Base-by-base conservation (phyloP, 2,329 filamentous ascomycete species). In the Hypoxylon rubiginosum region DNA sequence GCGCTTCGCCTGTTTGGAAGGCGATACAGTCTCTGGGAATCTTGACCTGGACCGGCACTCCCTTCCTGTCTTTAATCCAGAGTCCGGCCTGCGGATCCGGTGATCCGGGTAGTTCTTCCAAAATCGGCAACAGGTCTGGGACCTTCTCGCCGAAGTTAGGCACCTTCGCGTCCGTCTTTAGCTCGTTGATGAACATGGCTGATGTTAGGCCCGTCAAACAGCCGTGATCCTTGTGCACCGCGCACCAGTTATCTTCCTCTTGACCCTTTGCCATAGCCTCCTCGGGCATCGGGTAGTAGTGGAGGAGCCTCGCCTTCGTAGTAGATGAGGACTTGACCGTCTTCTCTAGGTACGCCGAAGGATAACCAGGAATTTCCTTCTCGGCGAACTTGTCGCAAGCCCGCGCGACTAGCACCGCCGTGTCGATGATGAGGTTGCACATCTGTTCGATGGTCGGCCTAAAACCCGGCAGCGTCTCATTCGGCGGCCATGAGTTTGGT, bases 141-240 rank as follows among this genome's bases (percentile, higher is more conserved):
- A 72, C 67, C 54, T 55, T 67, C 5, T 77, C 77, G 45, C 80
- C 71, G 41, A 81, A 73, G n/a, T 19, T 36, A 63, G 82, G 72
- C 64, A 78, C 76, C 34, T 79, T 75, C 26, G 76, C 72, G 36
- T 77, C 72, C 9, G 75, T 74, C 48, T 72, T 74, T 24, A 77
- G 80, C 81, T 98, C 95, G 75, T 98, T 93, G 67, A 98, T 86
- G 79, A 97, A 98, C 94, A 98, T 97, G 71, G 95, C 94, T 2
- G 92, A 95, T 0, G 96, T 99, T 34, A 99, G 85, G 13, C 94
- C 95, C 0, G 96, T 99, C 32, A 99, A 85, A 77, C 95, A 98
- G 46, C 96, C 94, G 74, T 97, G 94, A 79, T 98, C 95, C 61
- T 96, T 83, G 77, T 96, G 92, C 1, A 91, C 93, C 3, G 94